Conservation (phyloP, 495 filamentous ascomycete species). For the Talaromyces liani region DNA sequence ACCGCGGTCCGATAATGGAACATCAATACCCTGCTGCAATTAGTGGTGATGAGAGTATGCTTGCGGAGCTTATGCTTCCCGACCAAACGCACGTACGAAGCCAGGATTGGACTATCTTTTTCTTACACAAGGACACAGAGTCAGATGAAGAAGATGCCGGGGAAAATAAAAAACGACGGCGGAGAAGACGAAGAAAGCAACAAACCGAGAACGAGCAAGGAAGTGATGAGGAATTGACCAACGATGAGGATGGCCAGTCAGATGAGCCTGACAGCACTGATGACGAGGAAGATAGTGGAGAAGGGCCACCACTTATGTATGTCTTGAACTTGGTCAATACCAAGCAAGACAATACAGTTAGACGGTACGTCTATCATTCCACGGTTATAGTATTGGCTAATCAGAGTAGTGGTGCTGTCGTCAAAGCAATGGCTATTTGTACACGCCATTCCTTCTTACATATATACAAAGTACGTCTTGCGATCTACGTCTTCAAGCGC, state of each 20-base stretch:
- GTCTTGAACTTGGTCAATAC: slow-evolving; percentile 97
- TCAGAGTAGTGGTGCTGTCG: slow-evolving; percentile 70
- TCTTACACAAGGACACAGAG: slow-evolving; percentile 88
- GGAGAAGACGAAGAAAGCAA: slow-evolving; percentile 19
- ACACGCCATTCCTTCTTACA: slow-evolving; percentile 97
- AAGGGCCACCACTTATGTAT: slow-evolving; percentile 89
- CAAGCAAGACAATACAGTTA: slow-evolving; percentile 86
- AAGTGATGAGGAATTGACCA: slow-evolving; percentile 38
- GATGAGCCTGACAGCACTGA: slow-evolving; percentile 44
- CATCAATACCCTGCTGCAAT: slow-evolving; percentile 93
- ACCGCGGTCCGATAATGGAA: slow-evolving; percentile 95
- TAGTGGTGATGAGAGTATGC: slow-evolving; percentile 95
- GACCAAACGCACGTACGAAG: slow-evolving; percentile 93
- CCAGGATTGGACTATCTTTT: slow-evolving; percentile 99
- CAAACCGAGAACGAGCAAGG: slow-evolving; percentile 43
- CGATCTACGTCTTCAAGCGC: slow-evolving; percentile 43
- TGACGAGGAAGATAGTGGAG: slow-evolving; percentile 52
- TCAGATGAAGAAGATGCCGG: slow-evolving; percentile 65
- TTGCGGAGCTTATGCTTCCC: slow-evolving; percentile 97
- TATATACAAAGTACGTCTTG: slow-evolving; percentile 77
- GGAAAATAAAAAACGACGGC: slow-evolving; percentile 39
- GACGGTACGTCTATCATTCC: slow-evolving; percentile 45
- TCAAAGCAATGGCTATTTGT: slow-evolving; percentile 99
- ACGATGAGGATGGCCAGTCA: slow-evolving; percentile 38
- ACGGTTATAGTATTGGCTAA: neutral